These are phyloP conservation scores for Boechera divaricarpa DNA, from an alignment of 345 rosid species.

Conservation along the genomic window DNA sequence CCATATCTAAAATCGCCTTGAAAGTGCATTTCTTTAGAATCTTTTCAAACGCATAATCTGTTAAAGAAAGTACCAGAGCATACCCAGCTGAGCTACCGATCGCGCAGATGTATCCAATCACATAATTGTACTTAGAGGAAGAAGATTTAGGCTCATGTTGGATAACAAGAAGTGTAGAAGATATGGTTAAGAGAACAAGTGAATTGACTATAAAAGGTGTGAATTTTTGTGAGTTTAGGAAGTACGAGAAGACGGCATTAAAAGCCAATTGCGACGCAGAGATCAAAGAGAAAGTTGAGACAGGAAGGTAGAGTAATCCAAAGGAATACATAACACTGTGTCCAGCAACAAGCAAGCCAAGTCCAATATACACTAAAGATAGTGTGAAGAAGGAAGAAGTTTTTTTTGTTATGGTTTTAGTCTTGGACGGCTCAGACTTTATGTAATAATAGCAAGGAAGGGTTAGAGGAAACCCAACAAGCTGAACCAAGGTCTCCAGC, in stretches of 20 bases:
- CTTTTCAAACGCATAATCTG: constrained; percentile 34
- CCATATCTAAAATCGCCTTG: constrained; percentile 43
- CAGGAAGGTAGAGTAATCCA: constrained; percentile 48
- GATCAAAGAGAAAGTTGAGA: constrained; percentile 45
- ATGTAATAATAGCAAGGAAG: constrained; percentile 50
- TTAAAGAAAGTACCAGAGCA: constrained; percentile 42
- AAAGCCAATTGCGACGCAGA: constrained; percentile 45
- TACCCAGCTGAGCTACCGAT: constrained; percentile 41
- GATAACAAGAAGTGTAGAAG: constrained; percentile 45
- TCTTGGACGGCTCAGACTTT: constrained; percentile 23
- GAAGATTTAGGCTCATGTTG: constrained; percentile 35
- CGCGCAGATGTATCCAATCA: constrained; percentile 40
- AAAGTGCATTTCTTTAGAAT: constrained; percentile 37
- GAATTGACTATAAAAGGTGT: constrained; percentile 43
- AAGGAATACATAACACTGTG: constrained; percentile 38
- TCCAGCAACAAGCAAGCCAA: constrained; percentile 45
- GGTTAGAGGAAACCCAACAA: constrained; percentile 57
- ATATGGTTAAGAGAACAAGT: constrained; percentile 45
- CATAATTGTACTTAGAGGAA: constrained; percentile 3
- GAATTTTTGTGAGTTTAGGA: constrained; percentile 45
- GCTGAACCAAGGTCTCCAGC: constrained; percentile 56
- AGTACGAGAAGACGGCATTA: constrained; percentile 44
- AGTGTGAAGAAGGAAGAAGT: constrained; percentile 20
- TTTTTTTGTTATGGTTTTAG: constrained; percentile 1
- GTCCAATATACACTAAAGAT: constrained; percentile 35